These are phyloP conservation scores for Trichoderma afroharzianum DNA, from an alignment of 2,329 filamentous ascomycete genomes.

Conservation along the genomic window DNA sequence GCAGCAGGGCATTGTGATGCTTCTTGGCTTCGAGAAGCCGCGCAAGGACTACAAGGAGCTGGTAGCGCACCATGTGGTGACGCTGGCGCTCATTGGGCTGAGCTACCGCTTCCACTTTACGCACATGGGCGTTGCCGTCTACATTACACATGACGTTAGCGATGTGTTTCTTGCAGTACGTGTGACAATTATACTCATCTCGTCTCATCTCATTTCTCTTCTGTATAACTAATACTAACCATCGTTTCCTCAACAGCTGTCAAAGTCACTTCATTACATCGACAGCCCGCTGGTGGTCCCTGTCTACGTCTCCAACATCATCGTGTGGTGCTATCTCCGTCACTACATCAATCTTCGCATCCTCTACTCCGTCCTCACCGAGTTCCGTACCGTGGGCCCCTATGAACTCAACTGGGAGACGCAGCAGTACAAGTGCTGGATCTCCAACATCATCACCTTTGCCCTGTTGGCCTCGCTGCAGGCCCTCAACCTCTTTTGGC, in stretches of 20 bases:
- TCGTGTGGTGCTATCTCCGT: conserved; percentile 80
- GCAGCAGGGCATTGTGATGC: conserved; percentile 82
- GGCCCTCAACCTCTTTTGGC: conserved; percentile 75
- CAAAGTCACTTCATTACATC: conserved; percentile 85
- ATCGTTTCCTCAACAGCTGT: conserved; percentile 39
- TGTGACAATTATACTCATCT: background rate
- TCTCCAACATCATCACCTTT: conserved; percentile 65
- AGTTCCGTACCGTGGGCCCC: conserved; percentile 69
- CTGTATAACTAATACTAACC: background rate
- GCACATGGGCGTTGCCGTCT: conserved; percentile 89
- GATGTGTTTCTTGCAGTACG: conserved; percentile 86
- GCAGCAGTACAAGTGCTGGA: conserved; percentile 70
- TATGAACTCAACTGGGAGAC: conserved; percentile 72
- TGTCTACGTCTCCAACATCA: conserved; percentile 78
- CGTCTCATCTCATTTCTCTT: no score
- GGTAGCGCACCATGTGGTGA: conserved; percentile 85
- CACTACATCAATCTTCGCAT: conserved; percentile 80
- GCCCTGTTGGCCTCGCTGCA: conserved; percentile 63
- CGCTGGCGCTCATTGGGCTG: conserved; percentile 71
- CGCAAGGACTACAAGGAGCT: conserved; percentile 92
- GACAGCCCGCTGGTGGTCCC: conserved; percentile 70
- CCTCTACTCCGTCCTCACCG: conserved; percentile 67
- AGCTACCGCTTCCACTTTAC: conserved; percentile 96
- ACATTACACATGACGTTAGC: conserved; percentile 87
- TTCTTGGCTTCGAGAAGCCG: conserved; percentile 84